phyloP scores from a whole-genome alignment of 1,284 basidiomycete genomes.

The Heterobasidion occidentale region DNA sequence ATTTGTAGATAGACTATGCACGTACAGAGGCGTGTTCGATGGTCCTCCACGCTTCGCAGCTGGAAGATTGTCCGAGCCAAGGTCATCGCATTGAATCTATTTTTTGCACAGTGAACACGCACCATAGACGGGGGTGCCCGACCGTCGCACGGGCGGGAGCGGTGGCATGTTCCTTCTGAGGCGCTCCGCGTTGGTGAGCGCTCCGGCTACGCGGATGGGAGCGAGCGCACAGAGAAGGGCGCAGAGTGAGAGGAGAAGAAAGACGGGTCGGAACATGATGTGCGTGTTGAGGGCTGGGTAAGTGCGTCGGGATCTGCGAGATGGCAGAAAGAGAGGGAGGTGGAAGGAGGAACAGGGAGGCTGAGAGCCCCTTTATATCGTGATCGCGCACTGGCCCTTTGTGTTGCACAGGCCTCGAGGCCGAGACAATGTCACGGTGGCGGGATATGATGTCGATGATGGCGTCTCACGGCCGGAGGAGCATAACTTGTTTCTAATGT shows the following conservation, averaged over 20 bases:
- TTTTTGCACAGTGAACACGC: background rate
- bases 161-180: background rate
- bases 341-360: no score
- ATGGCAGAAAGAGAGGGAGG: no score
- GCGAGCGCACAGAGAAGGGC: background rate
- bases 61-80: background rate
- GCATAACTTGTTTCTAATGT: no score
- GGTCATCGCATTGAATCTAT: background rate
- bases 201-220: no score
- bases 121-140: background rate
- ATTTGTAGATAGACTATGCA: background rate
- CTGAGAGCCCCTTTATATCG: no score
- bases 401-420: no score
- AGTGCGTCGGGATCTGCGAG: no score
- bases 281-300: no score
- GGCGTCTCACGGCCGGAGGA: no score
- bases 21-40: background rate
- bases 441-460: no score
- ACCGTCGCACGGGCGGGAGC: background rate
- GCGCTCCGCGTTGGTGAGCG: conserved; percentile 3
- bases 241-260: background rate
- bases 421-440: no score
- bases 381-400: no score
- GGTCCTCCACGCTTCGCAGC: background rate
- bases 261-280: background rate